Evolutionary conservation across 371 early-diverging fungal species (phyloP).

Genomic region (Dinochytrium kinnereticum): DNA sequence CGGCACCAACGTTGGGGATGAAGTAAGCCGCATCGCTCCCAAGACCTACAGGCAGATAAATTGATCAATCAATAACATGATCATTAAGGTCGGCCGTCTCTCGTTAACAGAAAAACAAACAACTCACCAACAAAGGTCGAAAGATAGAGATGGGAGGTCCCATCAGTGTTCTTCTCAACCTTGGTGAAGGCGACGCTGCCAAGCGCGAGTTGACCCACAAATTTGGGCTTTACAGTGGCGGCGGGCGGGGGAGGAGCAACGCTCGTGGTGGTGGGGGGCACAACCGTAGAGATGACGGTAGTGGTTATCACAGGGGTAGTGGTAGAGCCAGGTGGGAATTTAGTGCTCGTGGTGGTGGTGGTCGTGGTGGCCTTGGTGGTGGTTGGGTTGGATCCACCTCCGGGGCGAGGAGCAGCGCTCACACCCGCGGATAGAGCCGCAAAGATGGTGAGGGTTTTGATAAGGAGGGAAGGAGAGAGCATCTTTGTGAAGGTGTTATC

Average conservation of each 20-base stretch:
- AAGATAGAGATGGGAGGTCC: slow-evolving; percentile 22
- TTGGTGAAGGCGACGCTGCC: slow-evolving; percentile 26
- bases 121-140: slow-evolving; percentile 25
- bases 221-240: slow-evolving; percentile 8
- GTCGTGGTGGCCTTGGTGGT: neutral
- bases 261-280: neutral
- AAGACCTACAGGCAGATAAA: neutral
- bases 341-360: neutral
- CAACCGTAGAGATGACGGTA: neutral
- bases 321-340: neutral
- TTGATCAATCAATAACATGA: no score
- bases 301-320: neutral
- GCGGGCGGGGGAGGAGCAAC: neutral
- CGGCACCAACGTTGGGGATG: slow-evolving; percentile 25
- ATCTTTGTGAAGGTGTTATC: no score
- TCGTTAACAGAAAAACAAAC: neutral
- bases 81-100: neutral
- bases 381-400: neutral
- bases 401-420: neutral
- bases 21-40: slow-evolving; percentile 10
- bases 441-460: neutral
- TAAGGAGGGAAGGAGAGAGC: neutral
- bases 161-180: slow-evolving; percentile 10
- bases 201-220: slow-evolving; percentile 9
- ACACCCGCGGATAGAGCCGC: neutral